Evolutionary conservation across 345 rosid species (phyloP), one percentile per base, ranked within the genome.

Genomic region (Syzygium jambos): DNA sequence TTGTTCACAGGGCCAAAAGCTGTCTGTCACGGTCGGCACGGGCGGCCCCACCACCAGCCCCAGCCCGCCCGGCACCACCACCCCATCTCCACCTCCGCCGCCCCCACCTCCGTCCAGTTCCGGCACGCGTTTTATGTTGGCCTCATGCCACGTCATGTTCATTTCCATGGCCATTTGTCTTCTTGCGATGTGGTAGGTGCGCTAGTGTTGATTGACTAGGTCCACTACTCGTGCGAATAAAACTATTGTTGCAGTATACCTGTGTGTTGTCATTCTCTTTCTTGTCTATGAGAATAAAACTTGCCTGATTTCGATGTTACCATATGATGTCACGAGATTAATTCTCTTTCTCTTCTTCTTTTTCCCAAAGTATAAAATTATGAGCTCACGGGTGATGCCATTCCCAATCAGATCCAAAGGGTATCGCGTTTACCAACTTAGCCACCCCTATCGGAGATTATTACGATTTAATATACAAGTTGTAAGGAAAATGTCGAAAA

Each of bases 1-100:
- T 34, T 90, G 91, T 63, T 38, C 2, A 6, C 19, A 49, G 52
- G 91, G 90, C 46, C 90, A 87, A 51, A 88, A 89, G 78, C 61
- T 90, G n/a, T 27, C 86, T 17, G 86, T 90, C 52, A 82, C 78
- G 5, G 89, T 88, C 2, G 49, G 27, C 61, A 30, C 89, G 43
- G n/a, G 86, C 52, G 34, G 57, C 77, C 38, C 91, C 88, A 30
- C 89, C 38, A 1, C 85, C 68, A 63, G 59, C 46, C 46, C 46
- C 5, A 43, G 46, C 52, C 85, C 87, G 1, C 19, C 78, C 16
- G 51, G 41, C 46, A 38, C 88, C 30, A 22, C 86, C 38, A 49
- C 89, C 4, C 51, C 85, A 13, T 78, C 85, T 17, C 57, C 89
- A 7, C 52, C 82, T 2, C 19, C 84, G 1, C 52, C 85, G 25